Percentiles rank a stretch among this genome's conserved stretches.
phyloP scores from a whole-genome alignment of 305 asterid species.

The Lippia alba region DNA sequence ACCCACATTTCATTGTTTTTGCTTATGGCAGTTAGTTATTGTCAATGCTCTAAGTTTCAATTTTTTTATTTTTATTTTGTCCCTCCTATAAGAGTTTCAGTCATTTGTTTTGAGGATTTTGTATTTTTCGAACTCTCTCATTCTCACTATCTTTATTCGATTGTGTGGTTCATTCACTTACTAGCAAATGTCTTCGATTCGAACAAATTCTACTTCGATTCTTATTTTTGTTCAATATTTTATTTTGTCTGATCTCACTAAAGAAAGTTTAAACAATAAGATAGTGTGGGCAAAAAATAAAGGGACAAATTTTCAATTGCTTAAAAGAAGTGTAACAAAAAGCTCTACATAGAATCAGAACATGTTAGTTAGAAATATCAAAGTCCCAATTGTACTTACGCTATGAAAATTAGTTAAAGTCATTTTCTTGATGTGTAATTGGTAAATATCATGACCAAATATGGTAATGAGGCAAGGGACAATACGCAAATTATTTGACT shows the following conservation, averaged over 20 bases:
- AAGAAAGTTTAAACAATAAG: neutral
- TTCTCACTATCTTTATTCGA: too few species aligned
- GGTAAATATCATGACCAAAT: constrained; percentile 18
- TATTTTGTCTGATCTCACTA: too few species aligned
- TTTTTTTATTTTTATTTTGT: too few species aligned
- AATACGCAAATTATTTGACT: neutral
- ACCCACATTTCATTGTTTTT: too few species aligned
- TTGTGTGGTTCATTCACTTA: neutral
- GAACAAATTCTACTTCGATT: too few species aligned
- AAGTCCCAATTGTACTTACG: constrained; percentile 25
- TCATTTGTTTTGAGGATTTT: neutral
- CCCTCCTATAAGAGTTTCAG: too few species aligned
- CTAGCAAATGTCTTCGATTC: constrained; percentile 29
- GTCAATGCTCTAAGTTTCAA: too few species aligned
- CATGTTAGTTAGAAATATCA: constrained; percentile 38
- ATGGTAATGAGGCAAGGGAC: neutral
- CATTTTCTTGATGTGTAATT: constrained; percentile 7
- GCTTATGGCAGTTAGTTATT: too few species aligned
- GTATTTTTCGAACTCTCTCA: too few species aligned
- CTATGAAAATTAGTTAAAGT: constrained; percentile 22
- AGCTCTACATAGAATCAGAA: neutral
- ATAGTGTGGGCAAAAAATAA: too few species aligned
- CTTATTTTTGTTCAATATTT: too few species aligned
- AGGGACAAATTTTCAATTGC: constrained; percentile 26
- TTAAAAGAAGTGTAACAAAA: constrained; percentile 29